Conservation (phyloP, 768 basidiomycete genomes). For the Rossbeevera mucosa region DNA sequence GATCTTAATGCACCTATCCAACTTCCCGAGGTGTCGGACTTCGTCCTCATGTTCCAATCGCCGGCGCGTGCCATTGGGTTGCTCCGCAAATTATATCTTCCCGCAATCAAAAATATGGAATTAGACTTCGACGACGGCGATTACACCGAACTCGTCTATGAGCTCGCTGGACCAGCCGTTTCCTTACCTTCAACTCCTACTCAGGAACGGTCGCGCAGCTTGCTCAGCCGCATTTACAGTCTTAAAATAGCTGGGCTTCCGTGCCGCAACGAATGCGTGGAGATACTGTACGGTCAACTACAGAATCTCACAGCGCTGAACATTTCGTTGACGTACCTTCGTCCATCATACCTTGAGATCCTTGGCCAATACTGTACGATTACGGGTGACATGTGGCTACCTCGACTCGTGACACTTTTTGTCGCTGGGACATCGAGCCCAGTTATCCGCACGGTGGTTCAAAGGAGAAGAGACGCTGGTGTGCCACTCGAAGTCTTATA, state of each 20-base stretch:
- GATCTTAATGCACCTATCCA: slow-evolving; percentile 30
- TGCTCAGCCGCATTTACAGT: slow-evolving; percentile 43
- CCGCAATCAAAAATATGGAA: slow-evolving; percentile 34
- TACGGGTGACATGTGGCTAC: slow-evolving; percentile 35
- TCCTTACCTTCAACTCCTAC: slow-evolving; percentile 31
- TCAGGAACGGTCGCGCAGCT: slow-evolving; percentile 31
- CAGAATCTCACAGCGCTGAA: slow-evolving; percentile 41
- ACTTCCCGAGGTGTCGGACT: slow-evolving; percentile 25
- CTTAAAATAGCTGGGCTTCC: slow-evolving; percentile 52
- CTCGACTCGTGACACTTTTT: slow-evolving; percentile 46
- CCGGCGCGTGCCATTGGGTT: slow-evolving; percentile 37
- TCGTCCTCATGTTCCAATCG: slow-evolving; percentile 50
- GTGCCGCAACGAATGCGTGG: slow-evolving; percentile 32
- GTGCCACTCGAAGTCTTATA: slow-evolving; percentile 42
- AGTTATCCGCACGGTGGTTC: slow-evolving; percentile 43
- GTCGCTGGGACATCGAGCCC: slow-evolving; percentile 42
- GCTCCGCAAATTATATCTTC: slow-evolving; percentile 29
- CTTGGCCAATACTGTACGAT: slow-evolving; percentile 6
- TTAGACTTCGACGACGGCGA: slow-evolving; percentile 58
- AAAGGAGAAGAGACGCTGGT: slow-evolving; percentile 37
- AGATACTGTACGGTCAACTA: slow-evolving; percentile 45
- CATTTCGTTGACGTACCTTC: slow-evolving; percentile 35
- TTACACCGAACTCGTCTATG: slow-evolving; percentile 44
- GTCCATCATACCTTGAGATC: slow-evolving; percentile 23
- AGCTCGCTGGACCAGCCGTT: slow-evolving; percentile 31